A percentile compares a stretch with the other conserved stretches of the same genome.
Evolutionary conservation across 2,329 filamentous ascomycete species (phyloP).

Genomic region (Coniochaeta prunicola): DNA sequence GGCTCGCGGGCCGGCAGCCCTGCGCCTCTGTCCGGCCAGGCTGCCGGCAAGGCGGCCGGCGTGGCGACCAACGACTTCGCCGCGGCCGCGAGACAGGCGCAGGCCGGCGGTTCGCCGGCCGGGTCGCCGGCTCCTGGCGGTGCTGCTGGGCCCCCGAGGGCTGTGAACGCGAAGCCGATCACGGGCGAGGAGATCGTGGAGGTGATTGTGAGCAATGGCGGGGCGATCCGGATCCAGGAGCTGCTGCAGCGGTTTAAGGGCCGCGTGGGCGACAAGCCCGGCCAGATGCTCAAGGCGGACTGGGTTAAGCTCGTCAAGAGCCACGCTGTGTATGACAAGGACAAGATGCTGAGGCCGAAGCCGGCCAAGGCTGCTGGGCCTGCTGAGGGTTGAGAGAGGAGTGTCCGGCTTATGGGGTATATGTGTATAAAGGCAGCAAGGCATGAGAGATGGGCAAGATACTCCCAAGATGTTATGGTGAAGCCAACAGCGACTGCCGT

Average conservation of each 20-base stretch:
- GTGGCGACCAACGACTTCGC: neutral
- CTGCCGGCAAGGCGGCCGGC: neutral
- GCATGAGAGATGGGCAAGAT: neutral
- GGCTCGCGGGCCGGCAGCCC: conserved; percentile 59
- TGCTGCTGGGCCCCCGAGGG: conserved; percentile 29
- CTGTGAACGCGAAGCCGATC: conserved; percentile 48
- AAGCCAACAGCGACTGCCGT: too few species aligned
- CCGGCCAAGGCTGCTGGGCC: neutral
- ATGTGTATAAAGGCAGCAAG: too few species aligned
- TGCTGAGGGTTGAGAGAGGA: neutral
- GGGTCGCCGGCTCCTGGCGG: conserved; percentile 25
- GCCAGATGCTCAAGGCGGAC: conserved; percentile 43
- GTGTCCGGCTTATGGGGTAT: neutral
- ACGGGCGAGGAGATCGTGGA: conserved; percentile 25
- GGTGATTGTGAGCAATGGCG: conserved; percentile 33
- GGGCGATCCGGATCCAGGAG: conserved; percentile 36
- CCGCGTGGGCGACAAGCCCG: conserved; percentile 43
- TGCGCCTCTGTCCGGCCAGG: conserved; percentile 26
- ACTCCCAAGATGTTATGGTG: too few species aligned
- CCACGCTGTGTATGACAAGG: conserved; percentile 42
- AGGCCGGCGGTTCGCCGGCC: conserved; percentile 8
- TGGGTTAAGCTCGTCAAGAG: conserved; percentile 55
- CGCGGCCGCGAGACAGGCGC: conserved; percentile 5
- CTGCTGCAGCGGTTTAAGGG: conserved; percentile 47
- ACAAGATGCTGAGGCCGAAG: conserved; percentile 41